Evolutionary conservation across 2,329 filamentous ascomycete species (phyloP).

Genomic region (Fusarium multiceps): DNA sequence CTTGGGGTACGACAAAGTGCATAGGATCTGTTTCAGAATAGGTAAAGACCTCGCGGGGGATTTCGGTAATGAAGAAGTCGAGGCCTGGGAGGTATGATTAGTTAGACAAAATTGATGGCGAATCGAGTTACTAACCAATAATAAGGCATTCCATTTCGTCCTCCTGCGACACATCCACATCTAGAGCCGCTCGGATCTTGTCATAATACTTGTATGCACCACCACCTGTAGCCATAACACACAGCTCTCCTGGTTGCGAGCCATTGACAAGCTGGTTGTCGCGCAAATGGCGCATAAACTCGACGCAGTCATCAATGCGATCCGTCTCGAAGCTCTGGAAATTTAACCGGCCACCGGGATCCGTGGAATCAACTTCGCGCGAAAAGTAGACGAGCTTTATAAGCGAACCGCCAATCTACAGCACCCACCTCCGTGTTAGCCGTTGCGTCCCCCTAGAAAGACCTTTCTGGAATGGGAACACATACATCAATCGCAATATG

Average conservation of each 20-base stretch:
- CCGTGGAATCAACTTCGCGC: conserved; percentile 80
- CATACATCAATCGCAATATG: conserved; percentile 96
- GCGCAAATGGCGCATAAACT: conserved; percentile 89
- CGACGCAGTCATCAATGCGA: conserved; percentile 90
- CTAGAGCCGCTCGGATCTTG: conserved; percentile 82
- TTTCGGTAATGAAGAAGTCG: conserved; percentile 99
- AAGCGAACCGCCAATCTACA: conserved; percentile 91
- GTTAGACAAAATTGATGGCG: not conserved
- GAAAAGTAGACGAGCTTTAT: conserved; percentile 98
- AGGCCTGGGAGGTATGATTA: conserved; percentile 67
- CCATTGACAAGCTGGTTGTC: conserved; percentile 85
- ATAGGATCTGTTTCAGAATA: conserved; percentile 93
- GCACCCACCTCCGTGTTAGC: conserved; percentile 19
- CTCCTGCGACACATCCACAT: conserved; percentile 88
- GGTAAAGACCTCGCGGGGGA: conserved; percentile 95
- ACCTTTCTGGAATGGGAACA: conserved; percentile 39
- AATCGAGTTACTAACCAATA: conserved; percentile 71
- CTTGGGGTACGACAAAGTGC: conserved; percentile 83
- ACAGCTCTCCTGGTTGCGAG: conserved; percentile 76
- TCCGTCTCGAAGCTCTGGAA: conserved; percentile 98
- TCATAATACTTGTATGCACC: conserved; percentile 98
- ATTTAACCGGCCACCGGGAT: conserved; percentile 89
- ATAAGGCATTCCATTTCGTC: conserved; percentile 99
- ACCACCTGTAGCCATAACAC: conserved; percentile 94
- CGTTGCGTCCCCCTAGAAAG: conserved; percentile 15